phyloP scores from a whole-genome alignment of 225 moss, liverwort and hornwort genomes.

The Asterella californica region DNA sequence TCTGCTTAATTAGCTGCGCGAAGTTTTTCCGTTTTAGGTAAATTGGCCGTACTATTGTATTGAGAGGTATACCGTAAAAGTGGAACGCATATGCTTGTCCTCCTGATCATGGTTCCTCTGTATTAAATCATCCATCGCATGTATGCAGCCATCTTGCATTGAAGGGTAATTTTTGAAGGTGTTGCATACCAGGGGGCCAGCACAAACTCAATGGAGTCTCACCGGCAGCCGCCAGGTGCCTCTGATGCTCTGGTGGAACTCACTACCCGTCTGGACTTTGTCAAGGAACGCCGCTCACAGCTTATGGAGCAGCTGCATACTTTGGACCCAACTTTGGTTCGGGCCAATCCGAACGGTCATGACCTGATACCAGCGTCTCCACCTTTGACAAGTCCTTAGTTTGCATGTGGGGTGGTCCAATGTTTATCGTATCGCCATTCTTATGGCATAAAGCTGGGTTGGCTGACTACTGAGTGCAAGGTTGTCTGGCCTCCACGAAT shows the following conservation, averaged over 20 bases:
- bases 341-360: conserved; percentile 39
- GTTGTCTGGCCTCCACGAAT: conserved; percentile 34
- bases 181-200: conserved; percentile 57
- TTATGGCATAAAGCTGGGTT: conserved; percentile 24
- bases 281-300: conserved; percentile 57
- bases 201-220: conserved; percentile 37
- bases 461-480: conserved; percentile 28
- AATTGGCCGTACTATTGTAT: background rate
- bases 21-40: background rate
- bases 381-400: conserved; percentile 35
- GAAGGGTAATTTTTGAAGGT: conserved; percentile 62
- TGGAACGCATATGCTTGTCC: conserved; percentile 5
- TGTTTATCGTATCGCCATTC: conserved; percentile 8
- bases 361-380: conserved; percentile 54
- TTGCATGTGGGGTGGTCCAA: conserved; percentile 8
- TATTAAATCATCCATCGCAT: conserved; percentile 52
- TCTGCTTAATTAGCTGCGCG: background rate
- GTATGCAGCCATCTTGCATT: conserved; percentile 57
- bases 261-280: conserved; percentile 52
- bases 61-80: background rate
- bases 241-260: conserved; percentile 55
- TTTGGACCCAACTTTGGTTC: conserved; percentile 49
- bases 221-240: conserved; percentile 40
- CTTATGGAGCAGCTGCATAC: conserved; percentile 54
- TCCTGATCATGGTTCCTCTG: conserved; percentile 24